Evolutionary conservation across 257 asterid species (phyloP), one percentile per base, ranked within the genome.

Genomic region (Solanum etuberosum): DNA sequence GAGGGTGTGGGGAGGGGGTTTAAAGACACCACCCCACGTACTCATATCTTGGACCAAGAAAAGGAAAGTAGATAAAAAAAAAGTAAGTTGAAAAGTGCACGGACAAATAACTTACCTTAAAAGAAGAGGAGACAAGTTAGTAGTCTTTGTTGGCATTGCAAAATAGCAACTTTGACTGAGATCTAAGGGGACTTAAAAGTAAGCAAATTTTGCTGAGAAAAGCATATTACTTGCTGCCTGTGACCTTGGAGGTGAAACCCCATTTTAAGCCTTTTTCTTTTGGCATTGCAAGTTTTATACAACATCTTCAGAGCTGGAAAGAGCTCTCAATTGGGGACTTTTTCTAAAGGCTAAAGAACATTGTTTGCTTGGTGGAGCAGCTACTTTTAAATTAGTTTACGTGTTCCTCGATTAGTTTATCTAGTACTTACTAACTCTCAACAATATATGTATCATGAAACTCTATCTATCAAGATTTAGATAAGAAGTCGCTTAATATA

Each of bases 111-210:
- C 65, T 86, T 86, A 86, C 88, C 88, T 86, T 72, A 86, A 86
- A 86, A 74, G 85, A 11, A 86, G 88, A 27, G 61, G 68, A 57
- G 71, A 77, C 88, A 57, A 37, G 76, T 46, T 80, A 80, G 84
- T 43, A 59, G 16, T 46, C 57, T 59, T 86, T 51, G 88, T 77
- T 86, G 88, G 86, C 67, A 77, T 76, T 77, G 68, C 81, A 59
- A 57, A 63, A 77, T 86, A 27, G 87, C 77, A 86, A 57, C 88
- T 77, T 86, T 86, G 88, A 86, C 88, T 77, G 88, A 77, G 86
- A 86, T 51, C 67, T 57, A 86, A 8, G 15, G 67, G 20, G 23
- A 29, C 68, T 46, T 85, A 51, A 86, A 77, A 86, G 85, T 76
- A 37, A 34, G 57, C 35, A 37, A 61, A 18, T 29, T 48, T 73